Percentiles rank a stretch among this genome's conserved stretches.
Evolutionary conservation across 176 grass and related monocot species (phyloP).

Genomic region (Ensete glaucum): DNA sequence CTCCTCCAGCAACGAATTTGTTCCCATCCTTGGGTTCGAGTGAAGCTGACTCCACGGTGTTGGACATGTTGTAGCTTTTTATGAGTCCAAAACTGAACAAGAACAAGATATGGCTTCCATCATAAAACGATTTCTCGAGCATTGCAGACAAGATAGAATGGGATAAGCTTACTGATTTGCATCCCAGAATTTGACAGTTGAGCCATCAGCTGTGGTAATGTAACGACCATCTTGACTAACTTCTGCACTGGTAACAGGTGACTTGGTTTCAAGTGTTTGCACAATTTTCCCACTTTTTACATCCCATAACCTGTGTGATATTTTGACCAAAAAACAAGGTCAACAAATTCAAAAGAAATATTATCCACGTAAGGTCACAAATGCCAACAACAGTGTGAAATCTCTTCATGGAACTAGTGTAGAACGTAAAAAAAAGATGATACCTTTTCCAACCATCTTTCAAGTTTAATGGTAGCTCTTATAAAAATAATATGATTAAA

Average conservation of each 20-base stretch:
- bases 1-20: slow-evolving; percentile 85
- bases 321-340: not conserved
- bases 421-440: too few relatives aligned
- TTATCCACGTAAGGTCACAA: too few relatives aligned
- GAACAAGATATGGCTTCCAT: not conserved
- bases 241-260: slow-evolving; percentile 86
- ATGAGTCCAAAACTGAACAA: slow-evolving; percentile 77
- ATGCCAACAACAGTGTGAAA: too few relatives aligned
- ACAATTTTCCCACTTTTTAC: slow-evolving; percentile 86
- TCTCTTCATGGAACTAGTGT: too few relatives aligned
- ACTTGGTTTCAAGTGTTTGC: slow-evolving; percentile 93
- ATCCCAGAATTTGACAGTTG: slow-evolving; percentile 95
- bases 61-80: slow-evolving; percentile 96
- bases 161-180: slow-evolving; percentile 59
- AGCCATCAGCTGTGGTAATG: slow-evolving; percentile 92
- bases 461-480: too few relatives aligned
- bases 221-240: slow-evolving; percentile 91
- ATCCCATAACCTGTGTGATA: slow-evolving; percentile 68
- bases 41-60: slow-evolving; percentile 87
- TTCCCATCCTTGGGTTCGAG: slow-evolving; percentile 80
- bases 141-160: not conserved
- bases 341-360: not conserved
- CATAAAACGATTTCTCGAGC: not conserved
- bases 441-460: too few relatives aligned
- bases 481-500: too few relatives aligned